phyloP scores from a whole-genome alignment of 2,329 filamentous ascomycete genomes.

The Hypoxylon sp. region DNA sequence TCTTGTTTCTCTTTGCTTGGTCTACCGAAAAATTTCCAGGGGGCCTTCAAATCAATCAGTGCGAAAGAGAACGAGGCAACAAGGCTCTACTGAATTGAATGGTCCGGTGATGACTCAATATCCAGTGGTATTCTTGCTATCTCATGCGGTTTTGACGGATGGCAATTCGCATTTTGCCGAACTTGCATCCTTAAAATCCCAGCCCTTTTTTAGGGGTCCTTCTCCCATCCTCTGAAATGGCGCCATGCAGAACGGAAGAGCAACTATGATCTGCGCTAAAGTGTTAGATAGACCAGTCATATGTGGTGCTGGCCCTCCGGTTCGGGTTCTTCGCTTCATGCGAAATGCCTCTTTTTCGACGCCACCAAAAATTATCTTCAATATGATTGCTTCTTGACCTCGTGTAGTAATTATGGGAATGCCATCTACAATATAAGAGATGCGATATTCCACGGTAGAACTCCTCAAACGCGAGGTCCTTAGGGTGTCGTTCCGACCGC shows the following conservation, averaged over 20 bases:
- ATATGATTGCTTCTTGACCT: constrained; percentile 4
- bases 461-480: constrained; percentile 22
- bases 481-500: constrained; percentile 40
- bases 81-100: constrained; percentile 19
- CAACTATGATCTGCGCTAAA: constrained; percentile 42
- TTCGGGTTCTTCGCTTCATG: constrained; percentile 30
- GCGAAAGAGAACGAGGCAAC: constrained; percentile 1
- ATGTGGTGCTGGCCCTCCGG: constrained; percentile 28
- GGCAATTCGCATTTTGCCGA: constrained; percentile 39
- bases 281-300: constrained; percentile 30
- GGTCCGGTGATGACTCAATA: constrained; percentile 18
- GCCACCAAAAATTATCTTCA: constrained; percentile 15
- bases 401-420: background rate
- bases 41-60: constrained; percentile 6
- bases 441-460: constrained; percentile 23
- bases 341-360: constrained; percentile 22
- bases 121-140: constrained; percentile 34
- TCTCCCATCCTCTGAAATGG: constrained; percentile 30
- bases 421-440: constrained; percentile 11
- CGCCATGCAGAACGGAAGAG: constrained; percentile 38
- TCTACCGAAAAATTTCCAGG: constrained; percentile 6
- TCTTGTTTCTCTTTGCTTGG: constrained; percentile 17
- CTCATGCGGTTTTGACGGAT: constrained; percentile 38
- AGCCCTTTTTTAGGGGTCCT: constrained; percentile 39
- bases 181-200: constrained; percentile 37